These are phyloP conservation scores for Colletotrichum godetiae DNA, from an alignment of 2,329 filamentous ascomycete genomes.

Conservation along the genomic window DNA sequence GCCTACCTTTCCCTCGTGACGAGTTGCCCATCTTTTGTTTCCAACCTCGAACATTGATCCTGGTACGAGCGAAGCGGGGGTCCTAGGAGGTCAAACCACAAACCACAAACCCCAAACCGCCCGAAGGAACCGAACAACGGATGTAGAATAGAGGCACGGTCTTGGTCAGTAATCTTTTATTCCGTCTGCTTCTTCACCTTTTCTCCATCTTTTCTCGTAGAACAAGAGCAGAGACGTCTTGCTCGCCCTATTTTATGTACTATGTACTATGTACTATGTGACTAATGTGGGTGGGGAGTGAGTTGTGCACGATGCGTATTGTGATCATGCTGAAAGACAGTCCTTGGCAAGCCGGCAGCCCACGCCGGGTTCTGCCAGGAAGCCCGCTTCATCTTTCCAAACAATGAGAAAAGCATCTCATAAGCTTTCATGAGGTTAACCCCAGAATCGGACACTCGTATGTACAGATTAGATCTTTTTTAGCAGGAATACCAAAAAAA, in stretches of 20 bases:
- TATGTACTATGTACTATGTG: background rate
- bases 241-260: background rate
- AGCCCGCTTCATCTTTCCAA: background rate
- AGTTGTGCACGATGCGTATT: background rate
- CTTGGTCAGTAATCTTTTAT: background rate
- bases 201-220: background rate
- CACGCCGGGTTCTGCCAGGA: background rate
- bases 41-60: background rate
- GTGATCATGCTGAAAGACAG: background rate
- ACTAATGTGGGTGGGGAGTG: background rate
- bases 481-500: too few species aligned
- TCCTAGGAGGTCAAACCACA: background rate
- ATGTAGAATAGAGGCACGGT: conserved; percentile 24
- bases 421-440: background rate
- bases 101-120: background rate
- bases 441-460: too few species aligned
- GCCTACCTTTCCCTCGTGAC: background rate
- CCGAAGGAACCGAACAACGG: conserved; percentile 7
- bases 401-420: background rate
- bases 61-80: background rate
- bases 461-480: too few species aligned
- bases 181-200: background rate
- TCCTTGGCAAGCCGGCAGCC: background rate
- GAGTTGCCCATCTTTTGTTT: background rate
- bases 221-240: background rate